Base-by-base conservation (phyloP, 2,329 filamentous ascomycete genomes). In the Fusarium domesticum region DNA sequence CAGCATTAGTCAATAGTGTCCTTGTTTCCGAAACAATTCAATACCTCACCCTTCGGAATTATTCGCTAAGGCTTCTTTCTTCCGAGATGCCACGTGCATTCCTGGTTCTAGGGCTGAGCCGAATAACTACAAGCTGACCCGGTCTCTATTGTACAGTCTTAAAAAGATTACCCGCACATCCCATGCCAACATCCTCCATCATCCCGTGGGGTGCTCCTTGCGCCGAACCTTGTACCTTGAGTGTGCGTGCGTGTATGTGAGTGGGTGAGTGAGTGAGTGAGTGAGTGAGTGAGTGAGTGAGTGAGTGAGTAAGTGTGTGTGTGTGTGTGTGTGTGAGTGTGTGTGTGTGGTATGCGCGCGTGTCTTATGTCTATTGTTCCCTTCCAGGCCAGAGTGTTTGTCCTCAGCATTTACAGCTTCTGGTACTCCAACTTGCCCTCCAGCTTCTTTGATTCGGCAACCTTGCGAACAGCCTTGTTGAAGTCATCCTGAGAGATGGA, bases 391-490 rank as follows among this genome's bases (percentile, higher is more conserved):
- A 36, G 28, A 38, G 25, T 25, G 33, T 10, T 45, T 25, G 14
- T 33, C 31, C 25, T 39, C 18, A n/a, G 39, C 39, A 5, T 8
- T 59, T 84, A 96, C 72, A 96, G 75, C 74, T 96, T 96, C 80
- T 95, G 86, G 73, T 96, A 97, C 70, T 97, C 92, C 38, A 97
- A 78, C 76, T 97, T 97, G 70, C 93, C 92, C 71, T 98, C 93
- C 61, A 98, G 73, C 74, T 98, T 98, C 88, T 98, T 98, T 50
- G 89, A 80, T 71, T 98, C 93, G 14, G 88, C 90, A 57, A 98
- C 87, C 81, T 98, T 98, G 57, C 93, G 85, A 42, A 98, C 93
- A 4, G 93, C 93, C 74, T 96, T 96, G 77, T 96, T 98, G 83
- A 97, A 96, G 65, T 98, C 93, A 63, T 98, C 93, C 69, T 98